Evolutionary conservation across 1,284 basidiomycete species (phyloP), one percentile per base, ranked within the genome.

Genomic region (Entoloma clypeatum): DNA sequence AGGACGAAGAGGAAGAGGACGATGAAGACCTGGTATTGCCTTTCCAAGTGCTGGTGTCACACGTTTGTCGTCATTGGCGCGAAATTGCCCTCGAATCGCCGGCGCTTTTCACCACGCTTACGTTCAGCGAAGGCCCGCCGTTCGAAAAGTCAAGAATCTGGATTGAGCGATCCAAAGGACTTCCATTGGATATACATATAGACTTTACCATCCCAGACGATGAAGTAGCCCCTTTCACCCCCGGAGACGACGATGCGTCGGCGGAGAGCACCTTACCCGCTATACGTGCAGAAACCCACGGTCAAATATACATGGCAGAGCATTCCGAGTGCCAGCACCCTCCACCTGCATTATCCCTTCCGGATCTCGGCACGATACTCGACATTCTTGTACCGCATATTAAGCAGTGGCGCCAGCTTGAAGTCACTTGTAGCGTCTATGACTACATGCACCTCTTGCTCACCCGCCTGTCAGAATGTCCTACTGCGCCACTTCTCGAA

Each of bases 331-430:
- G 44, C 18, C 7, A 10, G 2, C 48, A 46, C 33, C 19, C 39
- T 4, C 41, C 46, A 6, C 41, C 44, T 8, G 59, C 51, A 39
- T 55, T 68, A 41, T 60, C 62, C 6, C 23, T 53, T 13, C 53
- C 53, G 27, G 54, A 55, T 29, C 32, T 54, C 18, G 23, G 19
- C 7, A 18, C 49, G 7, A 70, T 82, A 30, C 54, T 74, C 22
- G 64, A 72, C 31, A 53, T 83, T 32, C 61, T 83, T 36, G 54
- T 68, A 22, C 75, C 80, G 0, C 69, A 75, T 48, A 63, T 74
- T 35, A 54, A 58, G 8, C 70, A 73, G 14, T 83, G 79, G 80
- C 64, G 64, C 28, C 42, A 57, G 13, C 60, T 84, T 45, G 64
- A 70, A 26, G 55, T 81, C 42, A 54, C 58, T 4, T 72, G 69